A percentile compares a stretch with the other conserved stretches of the same genome.
These are phyloP conservation scores for Suhomyces anneliseae DNA, from an alignment of 1,139 yeast genomes.

Conservation along the genomic window DNA sequence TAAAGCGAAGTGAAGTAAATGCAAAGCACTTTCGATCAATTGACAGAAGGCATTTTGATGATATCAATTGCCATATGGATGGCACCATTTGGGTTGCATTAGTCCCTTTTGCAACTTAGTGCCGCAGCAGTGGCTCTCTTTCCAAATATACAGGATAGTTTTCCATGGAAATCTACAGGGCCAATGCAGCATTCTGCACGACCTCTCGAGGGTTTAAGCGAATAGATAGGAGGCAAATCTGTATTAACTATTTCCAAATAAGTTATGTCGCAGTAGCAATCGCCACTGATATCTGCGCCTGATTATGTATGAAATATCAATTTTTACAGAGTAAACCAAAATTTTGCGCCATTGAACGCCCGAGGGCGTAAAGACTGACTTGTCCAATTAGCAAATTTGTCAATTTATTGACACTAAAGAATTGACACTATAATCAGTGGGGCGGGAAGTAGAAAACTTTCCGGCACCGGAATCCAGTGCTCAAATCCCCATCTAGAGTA, in stretches of 20 bases:
- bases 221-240: not conserved
- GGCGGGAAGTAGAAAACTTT: not conserved
- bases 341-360: too few species aligned
- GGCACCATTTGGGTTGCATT: too few species aligned
- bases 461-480: not conserved
- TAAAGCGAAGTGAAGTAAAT: too few species aligned
- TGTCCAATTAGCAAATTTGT: not conserved
- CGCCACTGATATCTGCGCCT: not conserved
- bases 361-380: not conserved
- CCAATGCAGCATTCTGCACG: too few species aligned
- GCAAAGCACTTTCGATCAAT: too few species aligned
- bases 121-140: not conserved
- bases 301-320: not conserved
- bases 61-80: too few species aligned
- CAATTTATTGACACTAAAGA: not conserved
- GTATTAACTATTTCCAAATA: not conserved
- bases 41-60: too few species aligned
- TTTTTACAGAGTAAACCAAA: not conserved
- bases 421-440: not conserved
- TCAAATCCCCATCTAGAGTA: not conserved
- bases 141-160: not conserved
- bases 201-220: too few species aligned
- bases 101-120: too few species aligned
- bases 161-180: too few species aligned
- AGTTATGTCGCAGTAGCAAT: not conserved